phyloP scores from a whole-genome alignment of 2,329 filamentous ascomycete species.

The Chaetomium globosum region DNA sequence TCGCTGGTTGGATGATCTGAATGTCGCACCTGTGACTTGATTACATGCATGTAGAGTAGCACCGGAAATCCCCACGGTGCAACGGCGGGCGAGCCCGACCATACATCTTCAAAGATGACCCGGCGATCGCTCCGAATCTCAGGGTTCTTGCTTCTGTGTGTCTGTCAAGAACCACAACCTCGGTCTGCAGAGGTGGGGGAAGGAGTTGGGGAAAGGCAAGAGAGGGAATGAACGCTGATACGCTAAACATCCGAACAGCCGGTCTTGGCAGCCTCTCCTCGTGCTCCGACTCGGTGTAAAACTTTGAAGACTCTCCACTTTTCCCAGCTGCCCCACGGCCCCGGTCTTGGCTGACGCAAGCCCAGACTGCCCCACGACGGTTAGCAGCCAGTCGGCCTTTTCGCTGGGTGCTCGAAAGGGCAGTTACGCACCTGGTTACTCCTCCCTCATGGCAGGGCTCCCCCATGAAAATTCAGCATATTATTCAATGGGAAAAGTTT shows the following conservation, averaged over 20 bases:
- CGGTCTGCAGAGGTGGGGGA: background rate
- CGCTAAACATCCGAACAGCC: background rate
- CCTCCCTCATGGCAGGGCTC: background rate
- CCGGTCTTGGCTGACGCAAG: constrained; percentile 9
- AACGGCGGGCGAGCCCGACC: background rate
- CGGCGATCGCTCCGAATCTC: background rate
- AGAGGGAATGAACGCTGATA: background rate
- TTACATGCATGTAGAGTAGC: background rate
- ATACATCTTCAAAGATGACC: background rate
- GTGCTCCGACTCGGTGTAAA: constrained; percentile 9
- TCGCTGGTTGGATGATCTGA: background rate
- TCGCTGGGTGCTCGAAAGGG: background rate
- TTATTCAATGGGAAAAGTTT: background rate
- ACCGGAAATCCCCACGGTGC: background rate
- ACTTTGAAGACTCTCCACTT: background rate
- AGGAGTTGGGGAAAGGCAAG: too few relatives aligned
- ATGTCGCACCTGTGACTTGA: too few relatives aligned
- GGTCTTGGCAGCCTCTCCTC: background rate
- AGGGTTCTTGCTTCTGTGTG: background rate
- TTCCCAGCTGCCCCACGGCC: background rate
- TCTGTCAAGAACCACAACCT: background rate
- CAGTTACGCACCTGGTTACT: background rate
- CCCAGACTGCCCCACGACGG: background rate
- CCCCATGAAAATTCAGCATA: background rate
- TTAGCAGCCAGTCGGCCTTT: constrained; percentile 6